These are phyloP conservation scores for Thielaviopsis populi DNA, from an alignment of 2,329 filamentous ascomycete genomes.

Conservation along the genomic window DNA sequence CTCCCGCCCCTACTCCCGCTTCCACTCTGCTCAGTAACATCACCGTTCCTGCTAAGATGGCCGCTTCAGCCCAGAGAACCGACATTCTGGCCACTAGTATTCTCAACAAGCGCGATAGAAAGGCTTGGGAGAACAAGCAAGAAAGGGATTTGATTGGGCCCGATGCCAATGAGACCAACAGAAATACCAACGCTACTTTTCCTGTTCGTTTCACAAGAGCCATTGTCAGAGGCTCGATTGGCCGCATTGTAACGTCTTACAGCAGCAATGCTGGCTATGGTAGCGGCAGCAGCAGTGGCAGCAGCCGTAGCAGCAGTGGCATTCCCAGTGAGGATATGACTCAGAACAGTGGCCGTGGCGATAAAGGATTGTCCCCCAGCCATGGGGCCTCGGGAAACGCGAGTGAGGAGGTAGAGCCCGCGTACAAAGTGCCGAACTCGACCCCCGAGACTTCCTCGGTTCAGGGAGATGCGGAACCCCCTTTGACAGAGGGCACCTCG, in stretches of 20 bases:
- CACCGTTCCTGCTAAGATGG: neutral
- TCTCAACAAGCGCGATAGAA: neutral
- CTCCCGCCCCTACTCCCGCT: neutral
- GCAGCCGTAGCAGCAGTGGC: too few species aligned
- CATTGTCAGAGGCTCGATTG: constrained; percentile 12
- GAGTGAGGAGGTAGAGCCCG: neutral
- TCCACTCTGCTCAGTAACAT: neutral
- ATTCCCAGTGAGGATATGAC: neutral
- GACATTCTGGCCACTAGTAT: constrained; percentile 5
- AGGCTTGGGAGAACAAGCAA: constrained; percentile 1
- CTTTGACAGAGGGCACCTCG: neutral
- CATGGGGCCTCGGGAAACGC: neutral
- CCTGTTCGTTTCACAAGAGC: constrained; percentile 10
- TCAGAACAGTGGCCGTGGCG: neutral
- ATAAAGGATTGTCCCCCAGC: neutral
- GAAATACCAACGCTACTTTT: constrained; percentile 7
- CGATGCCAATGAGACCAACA: neutral
- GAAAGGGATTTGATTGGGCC: constrained; percentile 10
- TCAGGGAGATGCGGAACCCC: neutral
- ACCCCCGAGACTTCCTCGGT: neutral
- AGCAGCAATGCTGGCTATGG: neutral
- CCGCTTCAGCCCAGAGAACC: neutral
- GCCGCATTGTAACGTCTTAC: constrained; percentile 7
- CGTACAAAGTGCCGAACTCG: neutral
- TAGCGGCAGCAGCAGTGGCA: neutral